These are phyloP conservation scores for Nitzschia palea DNA, from an alignment of 108 stramenopile species.

Conservation along the genomic window DNA sequence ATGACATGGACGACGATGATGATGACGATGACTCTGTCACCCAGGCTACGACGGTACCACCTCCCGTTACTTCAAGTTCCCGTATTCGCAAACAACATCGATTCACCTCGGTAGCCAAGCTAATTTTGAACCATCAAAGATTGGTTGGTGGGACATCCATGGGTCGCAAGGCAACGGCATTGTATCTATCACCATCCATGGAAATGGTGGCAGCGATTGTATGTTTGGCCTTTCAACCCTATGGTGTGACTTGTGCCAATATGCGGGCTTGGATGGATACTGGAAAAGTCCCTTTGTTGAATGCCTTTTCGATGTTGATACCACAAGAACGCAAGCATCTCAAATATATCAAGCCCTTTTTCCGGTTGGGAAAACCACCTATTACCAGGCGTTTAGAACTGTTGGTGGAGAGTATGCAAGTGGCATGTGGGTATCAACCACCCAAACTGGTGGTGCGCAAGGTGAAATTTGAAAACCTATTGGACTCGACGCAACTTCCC, in stretches of 20 bases:
- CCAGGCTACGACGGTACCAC: too few relatives aligned
- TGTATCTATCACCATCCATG: slow-evolving; percentile 51
- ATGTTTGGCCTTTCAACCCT: slow-evolving; percentile 47
- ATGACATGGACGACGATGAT: too few relatives aligned
- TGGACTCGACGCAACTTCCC: not conserved
- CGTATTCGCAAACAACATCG: not conserved
- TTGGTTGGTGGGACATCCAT: slow-evolving; percentile 8
- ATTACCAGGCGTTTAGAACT: not conserved
- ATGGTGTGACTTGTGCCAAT: slow-evolving; percentile 47
- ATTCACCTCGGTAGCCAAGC: not conserved
- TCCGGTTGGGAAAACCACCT: slow-evolving; percentile 13
- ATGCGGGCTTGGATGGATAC: slow-evolving; percentile 52
- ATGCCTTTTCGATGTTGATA: slow-evolving; percentile 51
- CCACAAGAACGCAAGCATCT: slow-evolving; percentile 33
- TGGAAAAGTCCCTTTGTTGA: slow-evolving; percentile 58
- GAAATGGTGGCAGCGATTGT: slow-evolving; percentile 49
- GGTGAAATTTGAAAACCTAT: not conserved
- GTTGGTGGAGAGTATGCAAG: not conserved
- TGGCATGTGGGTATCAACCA: slow-evolving; percentile 29
- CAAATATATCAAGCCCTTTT: slow-evolving; percentile 37
- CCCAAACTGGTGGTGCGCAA: not conserved
- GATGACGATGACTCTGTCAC: not conserved
- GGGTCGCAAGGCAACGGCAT: slow-evolving; percentile 49
- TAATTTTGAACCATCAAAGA: slow-evolving; percentile 16
- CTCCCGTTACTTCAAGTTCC: not conserved